Conservation (phyloP, 306 rosid genomes). For the Gastrolobium bilobum region DNA sequence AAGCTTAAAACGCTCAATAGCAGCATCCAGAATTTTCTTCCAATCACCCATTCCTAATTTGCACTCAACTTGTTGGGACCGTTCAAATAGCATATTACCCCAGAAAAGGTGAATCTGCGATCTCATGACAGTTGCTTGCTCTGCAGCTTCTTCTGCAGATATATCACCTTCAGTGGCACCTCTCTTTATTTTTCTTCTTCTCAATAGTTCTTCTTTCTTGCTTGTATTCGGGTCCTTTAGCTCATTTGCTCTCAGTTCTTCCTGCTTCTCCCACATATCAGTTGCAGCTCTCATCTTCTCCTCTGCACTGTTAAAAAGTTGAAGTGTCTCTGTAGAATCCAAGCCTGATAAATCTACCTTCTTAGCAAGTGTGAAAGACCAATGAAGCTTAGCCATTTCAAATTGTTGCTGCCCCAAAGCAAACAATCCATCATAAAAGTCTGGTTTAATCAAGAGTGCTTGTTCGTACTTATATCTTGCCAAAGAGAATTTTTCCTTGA, state of each 20-base stretch:
- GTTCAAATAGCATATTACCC: slow-evolving; percentile 84
- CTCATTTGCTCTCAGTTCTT: slow-evolving; percentile 89
- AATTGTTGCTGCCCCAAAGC: slow-evolving; percentile 95
- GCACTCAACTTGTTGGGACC: slow-evolving; percentile 81
- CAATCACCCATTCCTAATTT: slow-evolving; percentile 66
- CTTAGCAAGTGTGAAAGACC: slow-evolving; percentile 95
- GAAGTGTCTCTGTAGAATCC: slow-evolving; percentile 81
- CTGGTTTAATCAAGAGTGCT: slow-evolving; percentile 89
- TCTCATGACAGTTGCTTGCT: slow-evolving; percentile 77
- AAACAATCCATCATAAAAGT: slow-evolving; percentile 92
- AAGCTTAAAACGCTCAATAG: slow-evolving; percentile 73
- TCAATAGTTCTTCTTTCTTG: slow-evolving; percentile 72
- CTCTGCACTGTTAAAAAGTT: slow-evolving; percentile 84
- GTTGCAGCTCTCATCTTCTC: slow-evolving; percentile 89
- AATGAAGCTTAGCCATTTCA: slow-evolving; percentile 98
- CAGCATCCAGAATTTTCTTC: slow-evolving; percentile 70
- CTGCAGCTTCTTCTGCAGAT: slow-evolving; percentile 67
- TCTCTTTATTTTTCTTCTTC: slow-evolving; percentile 67
- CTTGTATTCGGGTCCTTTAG: slow-evolving; percentile 81
- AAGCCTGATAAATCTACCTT: slow-evolving; percentile 80
- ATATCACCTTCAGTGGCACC: slow-evolving; percentile 58
- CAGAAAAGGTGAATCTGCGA: slow-evolving; percentile 83
- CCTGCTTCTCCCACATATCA: slow-evolving; percentile 93
- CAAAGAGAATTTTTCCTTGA: slow-evolving; percentile 86
- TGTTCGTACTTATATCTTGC: slow-evolving; percentile 92